Conservation (phyloP, 2,329 filamentous ascomycete genomes). For the Xylaria sp. region DNA sequence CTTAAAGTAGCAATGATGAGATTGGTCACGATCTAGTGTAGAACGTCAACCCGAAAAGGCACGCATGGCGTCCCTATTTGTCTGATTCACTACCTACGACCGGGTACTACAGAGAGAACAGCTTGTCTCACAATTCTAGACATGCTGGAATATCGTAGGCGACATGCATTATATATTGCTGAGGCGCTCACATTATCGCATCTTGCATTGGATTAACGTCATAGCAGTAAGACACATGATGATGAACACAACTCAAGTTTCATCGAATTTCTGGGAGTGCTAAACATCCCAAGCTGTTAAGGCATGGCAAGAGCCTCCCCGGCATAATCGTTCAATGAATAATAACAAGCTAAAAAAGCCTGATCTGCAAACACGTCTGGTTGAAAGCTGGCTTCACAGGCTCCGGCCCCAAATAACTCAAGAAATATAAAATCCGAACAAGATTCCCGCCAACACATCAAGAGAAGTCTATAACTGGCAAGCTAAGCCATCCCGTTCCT, state of each 20-base stretch:
- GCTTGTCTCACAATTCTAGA: too few species aligned
- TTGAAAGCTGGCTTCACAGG: slow-evolving; percentile 15
- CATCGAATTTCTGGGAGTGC: not conserved
- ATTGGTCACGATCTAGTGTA: too few species aligned
- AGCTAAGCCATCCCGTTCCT: slow-evolving; percentile 28
- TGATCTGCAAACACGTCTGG: slow-evolving; percentile 1
- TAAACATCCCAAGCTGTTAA: slow-evolving; percentile 16
- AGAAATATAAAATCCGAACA: slow-evolving; percentile 21
- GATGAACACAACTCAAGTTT: slow-evolving; percentile 2
- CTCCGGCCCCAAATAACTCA: slow-evolving; percentile 18
- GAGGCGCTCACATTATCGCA: not conserved
- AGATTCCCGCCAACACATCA: slow-evolving; percentile 6
- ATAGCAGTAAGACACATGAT: not conserved
- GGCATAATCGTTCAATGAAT: slow-evolving; percentile 4
- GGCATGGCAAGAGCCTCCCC: not conserved
- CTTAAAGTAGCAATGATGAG: too few species aligned
- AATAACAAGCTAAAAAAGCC: not conserved
- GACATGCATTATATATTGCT: too few species aligned
- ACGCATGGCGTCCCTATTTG: too few species aligned
- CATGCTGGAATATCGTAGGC: too few species aligned
- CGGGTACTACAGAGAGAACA: too few species aligned
- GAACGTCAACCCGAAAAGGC: too few species aligned
- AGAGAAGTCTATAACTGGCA: slow-evolving; percentile 29
- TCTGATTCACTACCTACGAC: too few species aligned
- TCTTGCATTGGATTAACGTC: not conserved